Conservation (phyloP, 306 rosid genomes). For the Trifolium repens region DNA sequence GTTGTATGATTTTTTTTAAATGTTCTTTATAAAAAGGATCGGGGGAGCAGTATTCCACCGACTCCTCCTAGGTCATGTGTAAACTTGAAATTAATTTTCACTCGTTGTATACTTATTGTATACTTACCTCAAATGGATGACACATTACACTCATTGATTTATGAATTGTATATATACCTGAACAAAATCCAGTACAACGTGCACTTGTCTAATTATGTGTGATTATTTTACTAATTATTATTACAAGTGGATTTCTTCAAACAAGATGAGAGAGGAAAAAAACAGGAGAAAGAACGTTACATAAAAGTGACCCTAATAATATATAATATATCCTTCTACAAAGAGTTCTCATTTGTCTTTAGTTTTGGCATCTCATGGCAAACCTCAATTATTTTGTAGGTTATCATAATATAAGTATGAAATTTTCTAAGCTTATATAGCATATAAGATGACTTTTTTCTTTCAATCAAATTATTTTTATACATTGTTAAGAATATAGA, state of each 20-base stretch:
- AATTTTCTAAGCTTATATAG: too few relatives aligned
- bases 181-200: neutral
- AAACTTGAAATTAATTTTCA: neutral
- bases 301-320: constrained; percentile 43
- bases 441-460: too few relatives aligned
- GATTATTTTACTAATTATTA: neutral
- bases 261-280: constrained; percentile 18
- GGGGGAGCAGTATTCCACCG: too few relatives aligned
- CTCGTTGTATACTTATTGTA: neutral
- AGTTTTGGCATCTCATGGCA: constrained; percentile 42
- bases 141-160: neutral
- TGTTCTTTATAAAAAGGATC: too few relatives aligned
- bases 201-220: constrained; percentile 13
- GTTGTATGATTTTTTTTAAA: too few relatives aligned
- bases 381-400: neutral
- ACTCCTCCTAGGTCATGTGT: neutral
- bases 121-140: neutral
- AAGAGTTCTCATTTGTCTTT: constrained; percentile 53
- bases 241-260: constrained; percentile 32
- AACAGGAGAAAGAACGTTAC: neutral
- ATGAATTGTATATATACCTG: neutral
- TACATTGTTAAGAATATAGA: too few relatives aligned
- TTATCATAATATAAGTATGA: neutral
- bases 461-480: too few relatives aligned
- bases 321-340: constrained; percentile 27